Evolutionary conservation across 1,284 basidiomycete genomes (phyloP).

Genomic region (Trametes polyzona): DNA sequence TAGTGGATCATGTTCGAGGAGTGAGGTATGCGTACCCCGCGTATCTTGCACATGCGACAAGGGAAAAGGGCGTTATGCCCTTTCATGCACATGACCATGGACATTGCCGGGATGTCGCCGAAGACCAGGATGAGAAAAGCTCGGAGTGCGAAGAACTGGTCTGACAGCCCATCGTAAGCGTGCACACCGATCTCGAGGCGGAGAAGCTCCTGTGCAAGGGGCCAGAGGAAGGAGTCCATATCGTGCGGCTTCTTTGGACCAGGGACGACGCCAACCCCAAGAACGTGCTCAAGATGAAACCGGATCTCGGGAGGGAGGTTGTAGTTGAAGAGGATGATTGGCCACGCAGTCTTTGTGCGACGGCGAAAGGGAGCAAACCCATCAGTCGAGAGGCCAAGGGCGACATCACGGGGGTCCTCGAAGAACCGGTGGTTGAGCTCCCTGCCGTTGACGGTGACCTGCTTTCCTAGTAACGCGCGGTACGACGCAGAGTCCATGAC

Average conservation of each 20-base stretch:
- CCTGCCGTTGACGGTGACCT: conserved; percentile 18
- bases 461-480: background rate
- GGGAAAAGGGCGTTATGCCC: conserved; percentile 48
- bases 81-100: no score
- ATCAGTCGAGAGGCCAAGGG: no score
- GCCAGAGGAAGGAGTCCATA: conserved; percentile 46
- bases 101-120: conserved; percentile 45
- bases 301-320: conserved; percentile 45
- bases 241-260: conserved; percentile 47
- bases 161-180: conserved; percentile 36
- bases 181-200: conserved; percentile 39
- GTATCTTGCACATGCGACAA: conserved; percentile 48
- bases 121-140: conserved; percentile 44
- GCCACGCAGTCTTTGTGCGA: conserved; percentile 44
- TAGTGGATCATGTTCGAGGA: conserved; percentile 37
- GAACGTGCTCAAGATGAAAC: conserved; percentile 35
- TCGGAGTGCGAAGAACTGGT: conserved; percentile 36
- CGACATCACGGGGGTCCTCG: conserved; percentile 29
- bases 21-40: conserved; percentile 36
- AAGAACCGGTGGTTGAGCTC: conserved; percentile 27
- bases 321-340: conserved; percentile 44
- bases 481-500: conserved; percentile 27
- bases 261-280: conserved; percentile 44
- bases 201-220: conserved; percentile 41
- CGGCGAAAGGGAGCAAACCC: conserved; percentile 45